Evolutionary conservation across 768 basidiomycete species (phyloP), one percentile per base, ranked within the genome.

Genomic region (Mycena latifolia): DNA sequence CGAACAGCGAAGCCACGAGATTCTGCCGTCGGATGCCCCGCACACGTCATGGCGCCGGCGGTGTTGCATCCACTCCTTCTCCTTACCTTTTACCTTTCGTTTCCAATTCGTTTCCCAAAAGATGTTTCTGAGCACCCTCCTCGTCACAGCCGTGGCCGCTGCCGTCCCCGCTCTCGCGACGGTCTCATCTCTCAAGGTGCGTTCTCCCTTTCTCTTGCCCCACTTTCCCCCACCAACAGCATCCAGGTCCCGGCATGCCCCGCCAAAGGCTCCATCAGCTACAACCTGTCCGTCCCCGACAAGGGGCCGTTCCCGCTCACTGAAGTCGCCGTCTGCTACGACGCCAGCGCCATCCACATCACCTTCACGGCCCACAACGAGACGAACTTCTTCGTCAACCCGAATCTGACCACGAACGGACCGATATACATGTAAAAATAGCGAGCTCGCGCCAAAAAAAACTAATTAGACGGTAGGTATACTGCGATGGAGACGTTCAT

Each of bases 401-500:
- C 55, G 8, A 59, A 39, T 35, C 59, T 29, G 56, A 55, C 43
- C 3, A 67, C 66, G 1, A 67, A 67, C 46, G 55, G 60, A 27
- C 61, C 66, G 14, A 63, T 68, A 10, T 68, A 59, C 45, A 8
- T 59, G 47, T 68, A 63, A n/a, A n/a, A n/a, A n/a, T n/a, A n/a
- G n/a, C n/a, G n/a, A n/a, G n/a, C n/a, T n/a, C n/a, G n/a, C n/a
- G n/a, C n/a, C n/a, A n/a, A n/a, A n/a, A n/a, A n/a, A n/a, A n/a
- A n/a, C n/a, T n/a, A n/a, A n/a, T n/a, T n/a, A n/a, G n/a, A n/a
- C n/a, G n/a, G n/a, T n/a, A n/a, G n/a, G n/a, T n/a, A n/a, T n/a
- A n/a, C n/a, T n/a, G 66, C 62, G 5, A 68, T 68, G 66, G 66
- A 68, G 47, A 68, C 66, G 46, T 68, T 68, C 53, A 68, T 68